Conservation (phyloP, 2,329 filamentous ascomycete species). For the Venturia nashicola region DNA sequence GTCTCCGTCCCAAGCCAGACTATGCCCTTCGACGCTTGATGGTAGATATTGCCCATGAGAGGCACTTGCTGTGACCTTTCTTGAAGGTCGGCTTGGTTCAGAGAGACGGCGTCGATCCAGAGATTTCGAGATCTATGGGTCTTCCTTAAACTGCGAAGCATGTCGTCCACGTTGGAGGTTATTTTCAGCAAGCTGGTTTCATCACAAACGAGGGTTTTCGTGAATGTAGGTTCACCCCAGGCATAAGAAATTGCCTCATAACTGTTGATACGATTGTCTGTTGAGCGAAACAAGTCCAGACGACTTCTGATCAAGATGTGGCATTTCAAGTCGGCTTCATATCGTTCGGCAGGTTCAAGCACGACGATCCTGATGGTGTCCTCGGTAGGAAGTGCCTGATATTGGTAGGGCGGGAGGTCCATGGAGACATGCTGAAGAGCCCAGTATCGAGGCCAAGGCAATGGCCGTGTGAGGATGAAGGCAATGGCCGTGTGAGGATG, state of each 20-base stretch:
- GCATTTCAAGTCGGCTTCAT: not conserved
- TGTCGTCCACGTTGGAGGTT: not conserved
- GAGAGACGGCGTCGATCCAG: not conserved
- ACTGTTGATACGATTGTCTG: not conserved
- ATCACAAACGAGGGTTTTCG: not conserved
- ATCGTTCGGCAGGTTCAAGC: not conserved
- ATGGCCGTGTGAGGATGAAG: not conserved
- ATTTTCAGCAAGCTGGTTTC: not conserved
- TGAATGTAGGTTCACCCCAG: not conserved
- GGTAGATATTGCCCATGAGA: not conserved
- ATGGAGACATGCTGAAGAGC: not conserved
- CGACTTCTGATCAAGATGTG: not conserved
- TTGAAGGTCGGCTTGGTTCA: not conserved
- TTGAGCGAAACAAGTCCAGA: not conserved
- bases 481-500: not conserved
- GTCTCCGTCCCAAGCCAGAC: not conserved
- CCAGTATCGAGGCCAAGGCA: not conserved
- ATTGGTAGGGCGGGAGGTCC: not conserved
- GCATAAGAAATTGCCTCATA: not conserved
- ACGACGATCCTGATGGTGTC: not conserved
- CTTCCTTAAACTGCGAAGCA: not conserved
- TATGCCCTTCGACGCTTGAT: not conserved
- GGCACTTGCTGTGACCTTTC: not conserved
- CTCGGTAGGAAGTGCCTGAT: not conserved
- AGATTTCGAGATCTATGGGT: not conserved